These are phyloP conservation scores for Lasiodiplodia citricola DNA, from an alignment of 2,329 filamentous ascomycete species.

Conservation along the genomic window DNA sequence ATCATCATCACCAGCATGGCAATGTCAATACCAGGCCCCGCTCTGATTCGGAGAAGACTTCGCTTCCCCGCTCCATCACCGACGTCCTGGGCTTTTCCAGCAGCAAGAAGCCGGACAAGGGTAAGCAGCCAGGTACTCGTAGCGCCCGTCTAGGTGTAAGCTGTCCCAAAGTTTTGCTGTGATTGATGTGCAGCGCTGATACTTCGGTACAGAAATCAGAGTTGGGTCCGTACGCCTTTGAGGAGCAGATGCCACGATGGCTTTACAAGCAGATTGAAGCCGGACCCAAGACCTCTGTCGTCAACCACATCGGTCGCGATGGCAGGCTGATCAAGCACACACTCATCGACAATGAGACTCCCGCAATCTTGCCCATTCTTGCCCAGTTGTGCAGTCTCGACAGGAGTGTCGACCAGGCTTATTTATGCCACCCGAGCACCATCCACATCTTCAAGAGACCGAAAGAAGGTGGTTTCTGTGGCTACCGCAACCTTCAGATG, in stretches of 20 bases:
- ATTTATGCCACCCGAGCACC: conserved; percentile 77
- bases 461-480: conserved; percentile 90
- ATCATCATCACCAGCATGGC: conserved; percentile 19
- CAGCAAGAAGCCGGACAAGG: conserved; percentile 35
- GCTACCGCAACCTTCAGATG: conserved; percentile 95
- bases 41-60: conserved; percentile 40
- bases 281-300: conserved; percentile 45
- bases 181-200: neutral
- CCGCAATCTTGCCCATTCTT: conserved; percentile 51
- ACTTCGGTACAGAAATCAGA: conserved; percentile 44
- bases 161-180: neutral
- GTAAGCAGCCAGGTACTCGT: conserved; percentile 13
- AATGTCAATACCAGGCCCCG: conserved; percentile 27
- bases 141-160: conserved; percentile 44
- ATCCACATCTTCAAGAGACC: conserved; percentile 79
- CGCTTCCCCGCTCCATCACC: conserved; percentile 41
- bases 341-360: conserved; percentile 52
- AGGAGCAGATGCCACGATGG: conserved; percentile 52
- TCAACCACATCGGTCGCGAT: conserved; percentile 49
- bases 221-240: conserved; percentile 55
- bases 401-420: conserved; percentile 69
- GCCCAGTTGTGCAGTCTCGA: conserved; percentile 63
- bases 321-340: conserved; percentile 49
- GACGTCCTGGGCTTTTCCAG: conserved; percentile 41
- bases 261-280: conserved; percentile 48